phyloP scores from a whole-genome alignment of 2,329 filamentous ascomycete species.

The Phaeosphaeriaceae sp. region DNA sequence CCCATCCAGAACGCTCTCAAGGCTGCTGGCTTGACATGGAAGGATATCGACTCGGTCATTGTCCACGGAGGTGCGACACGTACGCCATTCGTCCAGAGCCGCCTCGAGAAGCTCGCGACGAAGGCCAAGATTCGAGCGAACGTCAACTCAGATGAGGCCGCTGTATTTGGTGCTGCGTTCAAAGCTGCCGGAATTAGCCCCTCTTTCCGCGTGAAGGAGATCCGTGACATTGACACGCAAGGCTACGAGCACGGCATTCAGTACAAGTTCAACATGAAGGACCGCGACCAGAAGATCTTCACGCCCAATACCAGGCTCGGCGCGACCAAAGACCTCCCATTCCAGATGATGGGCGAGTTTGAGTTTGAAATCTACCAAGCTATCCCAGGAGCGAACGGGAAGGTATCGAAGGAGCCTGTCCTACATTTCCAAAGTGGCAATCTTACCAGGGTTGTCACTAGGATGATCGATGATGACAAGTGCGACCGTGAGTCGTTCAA shows the following conservation, averaged over 20 bases:
- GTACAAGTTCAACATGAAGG: constrained; percentile 74
- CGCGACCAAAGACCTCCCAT: constrained; percentile 80
- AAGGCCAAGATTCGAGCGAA: constrained; percentile 86
- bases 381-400: constrained; percentile 57
- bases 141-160: constrained; percentile 96
- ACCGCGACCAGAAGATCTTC: constrained; percentile 83
- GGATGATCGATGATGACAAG: constrained; percentile 78
- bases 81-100: constrained; percentile 92
- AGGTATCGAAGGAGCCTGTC: constrained; percentile 64
- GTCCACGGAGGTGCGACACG: constrained; percentile 89
- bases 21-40: constrained; percentile 73
- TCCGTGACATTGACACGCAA: constrained; percentile 78
- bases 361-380: constrained; percentile 80
- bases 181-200: constrained; percentile 90
- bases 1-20: constrained; percentile 79
- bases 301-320: constrained; percentile 77
- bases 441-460: constrained; percentile 80
- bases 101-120: constrained; percentile 78
- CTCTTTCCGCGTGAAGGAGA: constrained; percentile 97
- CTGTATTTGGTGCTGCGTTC: constrained; percentile 95
- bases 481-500: constrained; percentile 79
- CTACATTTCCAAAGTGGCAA: constrained; percentile 79
- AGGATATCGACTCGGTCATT: constrained; percentile 87
- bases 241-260: constrained; percentile 77
- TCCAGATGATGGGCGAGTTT: constrained; percentile 85